These are phyloP conservation scores for Cydonia oblonga DNA, from an alignment of 331 rosid species.

Conservation along the genomic window DNA sequence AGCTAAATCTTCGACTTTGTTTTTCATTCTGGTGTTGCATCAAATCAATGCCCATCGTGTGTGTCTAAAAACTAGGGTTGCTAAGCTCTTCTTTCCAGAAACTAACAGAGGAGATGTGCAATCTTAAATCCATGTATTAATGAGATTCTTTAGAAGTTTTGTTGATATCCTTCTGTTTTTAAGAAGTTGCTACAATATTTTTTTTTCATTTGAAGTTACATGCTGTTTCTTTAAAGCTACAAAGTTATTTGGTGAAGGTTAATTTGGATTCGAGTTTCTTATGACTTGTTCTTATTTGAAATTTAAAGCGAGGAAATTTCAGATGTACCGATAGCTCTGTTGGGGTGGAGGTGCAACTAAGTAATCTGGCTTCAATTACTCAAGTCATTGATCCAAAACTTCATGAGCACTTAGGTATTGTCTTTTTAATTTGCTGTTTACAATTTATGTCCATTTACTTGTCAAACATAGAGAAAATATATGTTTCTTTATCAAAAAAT, in stretches of 20 bases:
- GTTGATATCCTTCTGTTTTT: not conserved
- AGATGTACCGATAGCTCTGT: constrained; percentile 79
- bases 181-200: not conserved
- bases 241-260: not conserved
- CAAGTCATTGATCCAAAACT: constrained; percentile 96
- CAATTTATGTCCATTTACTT: constrained; percentile 6
- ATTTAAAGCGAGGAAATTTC: constrained; percentile 83
- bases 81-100: not conserved
- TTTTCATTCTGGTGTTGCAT: not conserved
- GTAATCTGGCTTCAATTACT: constrained; percentile 75
- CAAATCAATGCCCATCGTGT: not conserved
- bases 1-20: not conserved
- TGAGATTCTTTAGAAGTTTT: not conserved
- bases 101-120: not conserved
- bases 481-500: too few relatives aligned
- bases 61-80: not conserved
- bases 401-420: constrained; percentile 89
- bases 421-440: not conserved
- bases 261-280: constrained; percentile 28
- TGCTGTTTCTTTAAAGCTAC: not conserved
- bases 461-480: not conserved
- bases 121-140: not conserved
- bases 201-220: not conserved
- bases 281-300: constrained; percentile 25
- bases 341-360: constrained; percentile 82